Base-by-base conservation (phyloP, 1,284 basidiomycete species). In the Heterobasidion annosum region DNA sequence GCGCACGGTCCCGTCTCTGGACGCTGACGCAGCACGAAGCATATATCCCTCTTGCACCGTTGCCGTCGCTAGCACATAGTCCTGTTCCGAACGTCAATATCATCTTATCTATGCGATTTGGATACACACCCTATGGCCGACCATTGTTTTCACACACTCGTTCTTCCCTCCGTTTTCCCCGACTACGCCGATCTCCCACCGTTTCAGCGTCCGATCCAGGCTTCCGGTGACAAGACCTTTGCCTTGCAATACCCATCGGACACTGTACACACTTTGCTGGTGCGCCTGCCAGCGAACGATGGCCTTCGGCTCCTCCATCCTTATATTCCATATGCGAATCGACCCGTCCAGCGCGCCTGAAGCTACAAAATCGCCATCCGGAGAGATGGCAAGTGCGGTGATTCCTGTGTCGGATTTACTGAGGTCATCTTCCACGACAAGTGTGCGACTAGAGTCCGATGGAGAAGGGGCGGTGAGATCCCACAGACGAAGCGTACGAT, bases 401-500 rank as follows among this genome's bases (percentile, higher is more conserved):
- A 95, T 88, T 5, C 87, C 90, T 1, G 88, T 85, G 64, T 91
- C 88, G 58, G 80, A 71, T 58, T 77, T 76, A 33, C 73, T 58
- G 7, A 73, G 69, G 57, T 81, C 79, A 1, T 82, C 81, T 55
- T 74, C 77, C 62, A 85, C 82, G n/a, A 76, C 75, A 57, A 85
- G 74, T 12, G 79, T 74, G 19, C 16, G 43, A 7, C 16, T 25
- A 15, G 37, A 13, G 16, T 25, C 35, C 10, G 18, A 34, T 44
- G 55, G 18, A 13, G 37, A 16, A 13, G 55, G 18, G 54, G 78
- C 82, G 8, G 72, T 68, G 12, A 92, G 83, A 65, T 93, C 85
- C 93, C 93, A 96, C 55, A 95, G 85, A 49, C 88, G 78, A n/a
- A 89, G 88, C 9, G 91, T 93, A 69, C 88, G 88, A 71, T 96